These are phyloP conservation scores for Euphorbia peplus DNA, from an alignment of 345 rosid species.

Conservation along the genomic window DNA sequence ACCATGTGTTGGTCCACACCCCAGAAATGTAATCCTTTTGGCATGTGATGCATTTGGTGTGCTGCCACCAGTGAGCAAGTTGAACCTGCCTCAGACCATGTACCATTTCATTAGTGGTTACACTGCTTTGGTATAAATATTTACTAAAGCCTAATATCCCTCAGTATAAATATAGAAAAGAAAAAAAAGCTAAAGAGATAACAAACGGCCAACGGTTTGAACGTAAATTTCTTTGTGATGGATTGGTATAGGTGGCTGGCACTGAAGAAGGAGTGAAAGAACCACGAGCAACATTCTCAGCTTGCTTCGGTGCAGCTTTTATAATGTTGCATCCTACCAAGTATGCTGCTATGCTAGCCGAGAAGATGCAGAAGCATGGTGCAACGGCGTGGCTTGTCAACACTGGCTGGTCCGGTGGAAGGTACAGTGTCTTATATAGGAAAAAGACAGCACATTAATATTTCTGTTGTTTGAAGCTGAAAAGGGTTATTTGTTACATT, in stretches of 20 bases:
- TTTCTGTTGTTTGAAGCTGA: not conserved
- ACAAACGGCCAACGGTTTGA: conserved; percentile 4
- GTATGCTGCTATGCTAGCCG: conserved; percentile 94
- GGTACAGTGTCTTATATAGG: conserved; percentile 38
- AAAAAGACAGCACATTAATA: not conserved
- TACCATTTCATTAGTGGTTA: conserved; percentile 98
- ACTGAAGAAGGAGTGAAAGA: conserved; percentile 94
- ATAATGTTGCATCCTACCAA: conserved; percentile 98
- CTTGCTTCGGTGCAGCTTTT: conserved; percentile 98
- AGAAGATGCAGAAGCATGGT: conserved; percentile 95
- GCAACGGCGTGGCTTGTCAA: conserved; percentile 97
- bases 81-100: conserved; percentile 87
- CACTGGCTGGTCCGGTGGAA: conserved; percentile 98
- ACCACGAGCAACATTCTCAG: conserved; percentile 89
- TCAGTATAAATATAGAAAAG: not conserved
- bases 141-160: not conserved
- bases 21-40: conserved; percentile 84
- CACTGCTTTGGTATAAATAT: conserved; percentile 72
- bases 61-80: conserved; percentile 98
- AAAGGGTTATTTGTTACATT: conserved; percentile 1
- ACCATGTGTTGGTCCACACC: conserved; percentile 92
- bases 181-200: not conserved
- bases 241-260: conserved; percentile 68
- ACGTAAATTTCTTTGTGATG: conserved; percentile 20
- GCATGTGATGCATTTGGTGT: conserved; percentile 98